Percentiles rank a stretch among this genome's conserved stretches.
phyloP scores from a whole-genome alignment of 2,329 filamentous ascomycete species.

The Arachnopeziza araneosa region DNA sequence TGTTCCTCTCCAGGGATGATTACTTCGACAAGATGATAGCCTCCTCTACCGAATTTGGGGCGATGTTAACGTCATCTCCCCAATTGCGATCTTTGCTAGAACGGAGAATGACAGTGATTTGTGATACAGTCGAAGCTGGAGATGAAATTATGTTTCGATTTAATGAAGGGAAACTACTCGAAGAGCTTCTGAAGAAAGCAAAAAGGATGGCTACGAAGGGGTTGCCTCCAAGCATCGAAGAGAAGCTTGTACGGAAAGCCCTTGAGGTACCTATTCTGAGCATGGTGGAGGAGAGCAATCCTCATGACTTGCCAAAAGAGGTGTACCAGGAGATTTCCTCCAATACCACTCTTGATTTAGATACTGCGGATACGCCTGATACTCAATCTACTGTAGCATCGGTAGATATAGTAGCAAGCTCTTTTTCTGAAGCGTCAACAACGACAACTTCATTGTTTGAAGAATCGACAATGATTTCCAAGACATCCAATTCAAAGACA shows the following conservation, averaged over 20 bases:
- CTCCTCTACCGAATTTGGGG: slow-evolving; percentile 50
- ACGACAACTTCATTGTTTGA: slow-evolving; percentile 33
- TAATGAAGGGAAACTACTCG: slow-evolving; percentile 63
- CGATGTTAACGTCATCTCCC: slow-evolving; percentile 42
- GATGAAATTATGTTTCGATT: slow-evolving; percentile 83
- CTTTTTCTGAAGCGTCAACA: slow-evolving; percentile 35
- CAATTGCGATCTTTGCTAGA: slow-evolving; percentile 43
- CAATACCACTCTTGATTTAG: background rate
- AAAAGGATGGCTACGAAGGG: slow-evolving; percentile 56
- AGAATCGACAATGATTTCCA: slow-evolving; percentile 5
- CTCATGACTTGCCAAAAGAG: slow-evolving; percentile 26
- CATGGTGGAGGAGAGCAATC: slow-evolving; percentile 49
- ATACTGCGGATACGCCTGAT: slow-evolving; percentile 30
- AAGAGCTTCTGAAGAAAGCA: slow-evolving; percentile 65
- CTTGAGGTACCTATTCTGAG: slow-evolving; percentile 72
- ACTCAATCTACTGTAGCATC: slow-evolving; percentile 24
- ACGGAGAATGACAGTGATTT: slow-evolving; percentile 62
- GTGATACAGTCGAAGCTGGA: slow-evolving; percentile 77
- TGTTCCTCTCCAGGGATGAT: slow-evolving; percentile 67
- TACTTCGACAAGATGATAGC: slow-evolving; percentile 59
- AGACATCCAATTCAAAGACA: slow-evolving; percentile 16
- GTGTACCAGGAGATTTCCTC: slow-evolving; percentile 9
- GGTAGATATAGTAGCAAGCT: slow-evolving; percentile 31
- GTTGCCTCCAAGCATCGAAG: slow-evolving; percentile 76
- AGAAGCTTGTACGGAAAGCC: slow-evolving; percentile 70